Evolutionary conservation across 108 stramenopile species (phyloP), one percentile per base, ranked within the genome.

Genomic region (Nitzschia palea): DNA sequence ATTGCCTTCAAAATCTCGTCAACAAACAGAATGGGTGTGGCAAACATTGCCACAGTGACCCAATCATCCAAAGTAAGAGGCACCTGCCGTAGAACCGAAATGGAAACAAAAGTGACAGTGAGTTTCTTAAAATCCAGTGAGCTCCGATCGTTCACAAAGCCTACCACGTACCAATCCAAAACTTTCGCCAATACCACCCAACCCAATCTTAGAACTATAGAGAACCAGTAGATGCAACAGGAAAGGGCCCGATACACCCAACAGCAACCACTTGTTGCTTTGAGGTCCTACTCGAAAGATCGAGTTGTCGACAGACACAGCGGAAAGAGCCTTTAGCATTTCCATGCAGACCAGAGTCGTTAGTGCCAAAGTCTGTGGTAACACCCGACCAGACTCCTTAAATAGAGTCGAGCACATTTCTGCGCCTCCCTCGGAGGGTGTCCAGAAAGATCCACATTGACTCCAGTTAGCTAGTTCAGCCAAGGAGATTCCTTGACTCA

Each of bases 271-370:
- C 32, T 68, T 70, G 72, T 99, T 99, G 43, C 74, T 63, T 73
- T 89, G 93, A 34, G 96, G 96, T 12, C 91, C 90, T 34, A 99
- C 90, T 10, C 78, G 70, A 2, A 98, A 64, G 36, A 99, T 65
- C 0, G 93, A 95, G 45, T 84, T 89, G 65, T 98, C 94, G 15
- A 97, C 86, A 0, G 95, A 96, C n/a, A 99, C 96, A 12, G 96
- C 96, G n/a, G 91, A 91, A 29, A 96, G 55, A 4, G 97, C 97
- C 62, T 98, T 98, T 32, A 98, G 67, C 89, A 98, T 80, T 79
- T 99, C 98, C 90, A 99, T 96, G 33, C 82, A 77, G 10, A 99
- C 98, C 66, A 99, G 74, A 14, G 96, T 93, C 14, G 97, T 93
- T 28, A 99, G 80, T 8, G 95, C 81, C 12, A 98, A 63, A 6